Conservation (phyloP, 2,329 filamentous ascomycete genomes). For the Septoria linicola region DNA sequence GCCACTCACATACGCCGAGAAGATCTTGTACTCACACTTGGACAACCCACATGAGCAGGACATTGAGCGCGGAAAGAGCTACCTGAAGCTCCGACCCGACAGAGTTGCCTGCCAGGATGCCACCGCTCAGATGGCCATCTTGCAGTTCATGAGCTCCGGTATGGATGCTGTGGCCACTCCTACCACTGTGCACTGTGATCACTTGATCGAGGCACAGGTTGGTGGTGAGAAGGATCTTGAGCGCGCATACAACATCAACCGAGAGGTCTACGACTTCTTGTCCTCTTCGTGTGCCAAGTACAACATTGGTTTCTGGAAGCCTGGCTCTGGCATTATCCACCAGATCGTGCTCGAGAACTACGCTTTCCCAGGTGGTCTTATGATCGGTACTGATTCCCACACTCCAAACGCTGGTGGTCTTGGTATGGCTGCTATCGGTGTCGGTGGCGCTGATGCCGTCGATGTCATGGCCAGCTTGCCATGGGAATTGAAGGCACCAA, state of each 20-base stretch:
- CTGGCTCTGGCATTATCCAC: constrained; percentile 98
- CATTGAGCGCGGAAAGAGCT: constrained; percentile 91
- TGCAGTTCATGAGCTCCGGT: constrained; percentile 99
- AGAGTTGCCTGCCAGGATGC: constrained; percentile 99
- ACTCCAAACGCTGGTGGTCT: constrained; percentile 97
- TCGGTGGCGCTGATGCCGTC: constrained; percentile 96
- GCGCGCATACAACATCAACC: constrained; percentile 90
- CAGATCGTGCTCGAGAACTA: constrained; percentile 96
- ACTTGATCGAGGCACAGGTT: constrained; percentile 96
- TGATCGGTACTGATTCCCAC: constrained; percentile 98
- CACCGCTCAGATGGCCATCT: constrained; percentile 98
- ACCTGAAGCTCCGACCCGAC: constrained; percentile 94
- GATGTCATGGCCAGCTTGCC: constrained; percentile 97
- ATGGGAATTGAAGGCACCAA: constrained; percentile 98
- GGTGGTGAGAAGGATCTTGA: constrained; percentile 92
- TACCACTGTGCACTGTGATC: constrained; percentile 95
- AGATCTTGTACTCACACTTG: constrained; percentile 98
- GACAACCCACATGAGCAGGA: constrained; percentile 96
- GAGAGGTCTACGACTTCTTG: constrained; percentile 93
- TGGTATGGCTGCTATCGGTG: constrained; percentile 88
- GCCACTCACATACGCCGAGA: constrained; percentile 93
- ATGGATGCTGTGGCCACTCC: constrained; percentile 95
- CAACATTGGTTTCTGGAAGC: constrained; percentile 99
- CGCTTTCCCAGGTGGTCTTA: constrained; percentile 94
- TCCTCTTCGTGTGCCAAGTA: constrained; percentile 94